Evolutionary conservation across 257 asterid species (phyloP).

Genomic region (Solanum chiquidenum): DNA sequence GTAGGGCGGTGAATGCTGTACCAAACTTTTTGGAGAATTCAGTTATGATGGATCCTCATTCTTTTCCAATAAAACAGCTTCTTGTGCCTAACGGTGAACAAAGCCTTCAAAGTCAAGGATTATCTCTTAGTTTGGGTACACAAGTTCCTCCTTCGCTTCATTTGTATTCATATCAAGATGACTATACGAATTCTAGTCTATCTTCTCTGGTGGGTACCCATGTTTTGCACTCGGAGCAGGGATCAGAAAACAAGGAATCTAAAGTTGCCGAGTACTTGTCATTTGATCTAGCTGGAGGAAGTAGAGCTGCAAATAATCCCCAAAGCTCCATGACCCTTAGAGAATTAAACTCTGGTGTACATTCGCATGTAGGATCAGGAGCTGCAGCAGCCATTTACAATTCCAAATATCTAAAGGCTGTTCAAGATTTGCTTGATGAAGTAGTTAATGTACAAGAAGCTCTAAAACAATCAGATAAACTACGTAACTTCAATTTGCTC

Average conservation of each 20-base stretch:
- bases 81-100: slow-evolving; percentile 19
- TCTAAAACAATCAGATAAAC: slow-evolving; percentile 19
- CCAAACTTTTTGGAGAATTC: slow-evolving; percentile 29
- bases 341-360: slow-evolving; percentile 13
- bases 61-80: slow-evolving; percentile 16
- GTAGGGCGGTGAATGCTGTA: slow-evolving; percentile 12
- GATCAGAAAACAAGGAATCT: slow-evolving; percentile 15
- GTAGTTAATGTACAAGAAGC: slow-evolving; percentile 38
- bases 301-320: slow-evolving; percentile 10
- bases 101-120: slow-evolving; percentile 34
- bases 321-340: slow-evolving; percentile 15
- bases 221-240: slow-evolving; percentile 21
- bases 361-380: slow-evolving; percentile 16
- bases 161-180: slow-evolving; percentile 32
- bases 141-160: slow-evolving; percentile 28
- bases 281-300: slow-evolving; percentile 30
- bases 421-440: slow-evolving; percentile 56
- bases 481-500: slow-evolving; percentile 8
- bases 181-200: slow-evolving; percentile 23
- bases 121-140: slow-evolving; percentile 64
- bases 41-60: slow-evolving; percentile 14
- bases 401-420: slow-evolving; percentile 53
- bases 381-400: slow-evolving; percentile 20
- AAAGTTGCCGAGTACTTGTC: slow-evolving; percentile 42
- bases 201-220: slow-evolving; percentile 27